phyloP scores from a whole-genome alignment of 2,329 filamentous ascomycete species.

The Beauveria asiatica region DNA sequence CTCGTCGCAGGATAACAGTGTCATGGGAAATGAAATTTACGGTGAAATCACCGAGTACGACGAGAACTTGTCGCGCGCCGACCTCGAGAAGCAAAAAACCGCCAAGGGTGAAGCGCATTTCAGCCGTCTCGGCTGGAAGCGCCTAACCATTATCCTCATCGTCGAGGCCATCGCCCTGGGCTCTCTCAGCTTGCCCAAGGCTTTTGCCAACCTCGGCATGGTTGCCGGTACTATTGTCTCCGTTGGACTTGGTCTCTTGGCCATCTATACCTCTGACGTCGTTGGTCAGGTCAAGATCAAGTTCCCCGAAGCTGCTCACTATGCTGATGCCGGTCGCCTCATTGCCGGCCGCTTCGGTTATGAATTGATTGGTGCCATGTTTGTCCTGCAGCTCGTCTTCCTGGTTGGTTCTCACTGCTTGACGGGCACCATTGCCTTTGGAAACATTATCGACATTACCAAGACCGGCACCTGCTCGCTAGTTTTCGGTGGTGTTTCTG shows the following conservation, averaged over 20 bases:
- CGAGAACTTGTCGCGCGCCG: constrained; percentile 22
- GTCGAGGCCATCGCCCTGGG: constrained; percentile 50
- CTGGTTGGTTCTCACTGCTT: constrained; percentile 64
- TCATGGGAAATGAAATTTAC: constrained; percentile 20
- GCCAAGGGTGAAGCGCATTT: constrained; percentile 40
- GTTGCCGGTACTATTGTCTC: constrained; percentile 36
- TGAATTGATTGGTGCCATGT: constrained; percentile 53
- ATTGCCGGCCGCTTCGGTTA: constrained; percentile 52
- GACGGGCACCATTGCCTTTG: constrained; percentile 62
- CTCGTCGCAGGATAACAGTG: constrained; percentile 15
- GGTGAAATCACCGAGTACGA: constrained; percentile 31
- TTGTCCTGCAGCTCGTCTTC: constrained; percentile 57
- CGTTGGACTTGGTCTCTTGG: constrained; percentile 34
- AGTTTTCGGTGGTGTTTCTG: constrained; percentile 37
- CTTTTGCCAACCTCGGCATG: constrained; percentile 47
- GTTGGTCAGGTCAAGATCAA: constrained; percentile 41
- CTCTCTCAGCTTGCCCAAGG: constrained; percentile 40
- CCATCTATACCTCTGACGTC: constrained; percentile 40
- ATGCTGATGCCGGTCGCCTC: constrained; percentile 58
- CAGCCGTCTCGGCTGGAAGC: constrained; percentile 47
- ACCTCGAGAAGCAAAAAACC: constrained; percentile 39
- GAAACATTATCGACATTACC: constrained; percentile 48
- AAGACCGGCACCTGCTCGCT: constrained; percentile 32
- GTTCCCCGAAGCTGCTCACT: constrained; percentile 51
- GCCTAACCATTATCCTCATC: constrained; percentile 45